Base-by-base conservation (phyloP, 2,329 filamentous ascomycete species). In the Claviceps maximensis region DNA sequence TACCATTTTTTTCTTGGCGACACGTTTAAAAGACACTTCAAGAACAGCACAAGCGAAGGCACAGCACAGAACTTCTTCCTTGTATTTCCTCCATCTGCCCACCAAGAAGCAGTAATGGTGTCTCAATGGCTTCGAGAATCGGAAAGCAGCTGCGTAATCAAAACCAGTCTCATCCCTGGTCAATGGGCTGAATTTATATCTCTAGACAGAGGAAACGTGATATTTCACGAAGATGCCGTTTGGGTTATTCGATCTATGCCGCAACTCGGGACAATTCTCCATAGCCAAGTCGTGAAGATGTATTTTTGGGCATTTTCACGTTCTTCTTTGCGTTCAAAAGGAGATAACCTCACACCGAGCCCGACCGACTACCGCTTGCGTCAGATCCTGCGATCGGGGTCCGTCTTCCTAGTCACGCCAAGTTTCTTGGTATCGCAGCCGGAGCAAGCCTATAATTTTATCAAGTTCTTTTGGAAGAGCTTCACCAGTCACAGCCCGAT, bases 101-200 rank as follows among this genome's bases (percentile, higher is more conserved):
- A 57, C 8, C 53, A 64, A 12, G 67, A 69, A 40, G 65, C 66
- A 19, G 57, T 63, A 9, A 66, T 73, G 9, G n/a, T 79, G 2
- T 65, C 61, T 29, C 61, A 64, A 19, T 80, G 76, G 75, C 59
- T 81, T 10, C 65, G 64, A 6, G 58, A 58, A 4, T 68, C 65
- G 38, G 67, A 74, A 33, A 58, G 67, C 0, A 56, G 66, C 2
- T 75, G 71, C 57, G 67, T 64, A 19, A 65, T 80, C 10, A 72
- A 68, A 31, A 68, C 65, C 7, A 71, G 69, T 48, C 58, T 70
- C 13, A 60, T 60, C 1, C 38, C 67, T 6, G 76, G 77, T 1
- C 67, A 74, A 9, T 81, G 78, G 77, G 56, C 62, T 4, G 65
- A 63, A 19, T 79, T 81, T 55, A 31, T 62, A 9, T 62, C 62